These are phyloP conservation scores for Tylopilus felleus DNA, from an alignment of 768 basidiomycete genomes.

Conservation along the genomic window DNA sequence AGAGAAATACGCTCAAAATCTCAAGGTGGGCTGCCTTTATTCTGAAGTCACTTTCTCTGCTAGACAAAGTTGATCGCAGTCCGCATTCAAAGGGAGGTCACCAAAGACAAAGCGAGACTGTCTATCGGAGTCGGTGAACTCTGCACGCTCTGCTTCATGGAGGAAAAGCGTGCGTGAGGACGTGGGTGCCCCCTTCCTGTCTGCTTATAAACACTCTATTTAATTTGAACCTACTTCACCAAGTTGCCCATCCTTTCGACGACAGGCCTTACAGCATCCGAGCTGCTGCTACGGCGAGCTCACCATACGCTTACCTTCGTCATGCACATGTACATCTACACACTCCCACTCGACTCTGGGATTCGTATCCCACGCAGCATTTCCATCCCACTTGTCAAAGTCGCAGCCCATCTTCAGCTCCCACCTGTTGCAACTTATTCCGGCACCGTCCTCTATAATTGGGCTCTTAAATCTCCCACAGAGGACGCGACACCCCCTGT, in stretches of 20 bases:
- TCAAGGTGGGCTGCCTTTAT: too few species aligned
- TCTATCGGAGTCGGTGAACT: too few species aligned
- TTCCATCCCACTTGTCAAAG: constrained; percentile 69
- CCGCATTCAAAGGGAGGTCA: too few species aligned
- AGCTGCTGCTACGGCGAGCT: constrained; percentile 61
- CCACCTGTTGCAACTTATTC: constrained; percentile 91
- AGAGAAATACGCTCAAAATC: too few species aligned
- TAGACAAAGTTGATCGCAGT: too few species aligned
- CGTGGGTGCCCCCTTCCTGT: constrained; percentile 33
- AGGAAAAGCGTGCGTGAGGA: constrained; percentile 42
- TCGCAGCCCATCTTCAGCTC: constrained; percentile 67
- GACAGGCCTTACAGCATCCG: constrained; percentile 44
- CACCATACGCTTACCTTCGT: constrained; percentile 73
- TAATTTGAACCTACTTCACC: background rate
- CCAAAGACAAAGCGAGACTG: too few species aligned
- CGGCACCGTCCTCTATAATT: constrained; percentile 90
- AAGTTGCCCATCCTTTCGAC: constrained; percentile 57
- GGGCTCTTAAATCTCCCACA: constrained; percentile 39
- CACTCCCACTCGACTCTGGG: constrained; percentile 45
- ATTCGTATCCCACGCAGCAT: constrained; percentile 68
- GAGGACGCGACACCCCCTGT: constrained; percentile 33
- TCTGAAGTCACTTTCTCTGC: too few species aligned
- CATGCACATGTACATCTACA: constrained; percentile 76
- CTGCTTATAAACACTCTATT: background rate
- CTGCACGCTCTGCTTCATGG: constrained; percentile 50